Evolutionary conservation across 257 asterid genomes (phyloP), one percentile per base, ranked within the genome.

Genomic region (Solanum rostratum): DNA sequence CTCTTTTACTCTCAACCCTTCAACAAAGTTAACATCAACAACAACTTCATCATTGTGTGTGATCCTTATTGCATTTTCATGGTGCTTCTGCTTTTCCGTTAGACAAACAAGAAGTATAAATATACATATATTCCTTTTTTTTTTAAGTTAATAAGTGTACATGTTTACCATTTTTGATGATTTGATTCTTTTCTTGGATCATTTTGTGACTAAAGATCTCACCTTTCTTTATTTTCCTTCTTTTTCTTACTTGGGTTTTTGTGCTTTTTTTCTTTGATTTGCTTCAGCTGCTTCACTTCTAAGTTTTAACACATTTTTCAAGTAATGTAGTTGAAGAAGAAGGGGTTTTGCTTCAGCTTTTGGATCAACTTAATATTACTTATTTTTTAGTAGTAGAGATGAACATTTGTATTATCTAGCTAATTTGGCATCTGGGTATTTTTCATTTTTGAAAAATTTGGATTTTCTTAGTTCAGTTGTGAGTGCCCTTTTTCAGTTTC

Each of bases 181-280:
- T 46, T 83, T 86, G 86, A 85, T 91, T 86, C 91, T 53, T 86
- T 86, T 29, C 90, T 85, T 88, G 90, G 87, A 89, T 84, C 92
- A 88, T 43, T 46, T 74, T 86, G 88, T 85, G 66, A 88, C 87
- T 87, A 80, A 84, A 91, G 91, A 87, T 87, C 89, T 88, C 83
- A 71, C 63, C 91, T 84, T 91, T 88, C 6, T 15, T 66, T 15
- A 30, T 66, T 66, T 66, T 30, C 24, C 74, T 66, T 15, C 37
- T 62, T 24, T 62, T 65, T 65, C 39, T 65, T 15, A 5, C 53
- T 86, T 84, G 55, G 20, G 6, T 7, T 55, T 84, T 62, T 63
- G 9, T 43, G 27, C 46, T 49, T 82, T 57, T 82, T 57, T 87
- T 10, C 39, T 57, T 20, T 45, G 7, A 79, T 83, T 43, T 84